Evolutionary conservation across 1,139 yeast genomes (phyloP), one percentile per base, ranked within the genome.

Genomic region (Blastobotrys niveus): DNA sequence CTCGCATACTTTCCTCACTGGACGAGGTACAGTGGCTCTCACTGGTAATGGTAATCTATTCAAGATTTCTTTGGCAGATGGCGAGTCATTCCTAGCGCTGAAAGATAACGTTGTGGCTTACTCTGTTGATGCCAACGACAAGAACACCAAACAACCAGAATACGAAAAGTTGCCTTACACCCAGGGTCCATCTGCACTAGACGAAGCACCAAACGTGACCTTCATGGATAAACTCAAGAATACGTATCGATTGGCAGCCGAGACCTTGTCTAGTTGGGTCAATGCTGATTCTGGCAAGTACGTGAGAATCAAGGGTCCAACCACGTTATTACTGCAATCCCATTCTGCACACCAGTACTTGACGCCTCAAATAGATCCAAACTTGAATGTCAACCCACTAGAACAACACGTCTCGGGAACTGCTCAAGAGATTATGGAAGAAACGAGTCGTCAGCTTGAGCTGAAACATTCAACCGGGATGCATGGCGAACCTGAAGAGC

Each of bases 1-100:
- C 15, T 46, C 54, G n/a, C 64, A 62, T 47, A 54, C 64, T 0
- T 44, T 59, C 15, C 49, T 66, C 12, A 50, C 65, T 4, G 72
- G 72, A 24, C 56, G 72, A 15, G 72, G 72, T 8, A 51, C 56
- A 15, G 53, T 64, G 12, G 70, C 68, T 12, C 47, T 67, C 36
- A 52, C 63, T 6, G 48, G 48, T 12, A 58, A 61, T 9, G 65
- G 69, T 7, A 60, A 63, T 34, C 50, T 66, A 10, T 65, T 57
- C 45, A 61, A 62, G 48, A 46, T 66, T 20, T 45, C 53, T 5
- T 54, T 67, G 34, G 56, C 51, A 17, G 56, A 52, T 10, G 63
- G 61, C 29, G 71, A 67, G 47, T 50, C 57, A 18, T 56, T 65
- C 34, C 52, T 64, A 19, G 62, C 65, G 14, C 57, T 58, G 27